phyloP scores from a whole-genome alignment of 306 rosid genomes.

The Heteromeles arbutifolia region DNA sequence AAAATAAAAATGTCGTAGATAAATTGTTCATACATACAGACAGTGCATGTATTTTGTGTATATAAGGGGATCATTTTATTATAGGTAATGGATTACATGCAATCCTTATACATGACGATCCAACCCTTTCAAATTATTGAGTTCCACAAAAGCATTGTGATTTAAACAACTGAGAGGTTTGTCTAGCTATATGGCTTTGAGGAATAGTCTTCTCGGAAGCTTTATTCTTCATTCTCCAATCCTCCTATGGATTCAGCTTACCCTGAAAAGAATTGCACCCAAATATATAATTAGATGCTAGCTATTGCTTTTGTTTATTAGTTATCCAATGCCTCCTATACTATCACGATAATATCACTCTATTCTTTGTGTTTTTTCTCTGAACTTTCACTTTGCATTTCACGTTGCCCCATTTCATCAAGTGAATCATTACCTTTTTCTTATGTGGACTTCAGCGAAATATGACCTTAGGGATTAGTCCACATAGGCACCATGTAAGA shows the following conservation, averaged over 20 bases:
- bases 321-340: too few relatives aligned
- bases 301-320: background rate
- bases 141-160: background rate
- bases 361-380: too few relatives aligned
- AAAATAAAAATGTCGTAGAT: too few relatives aligned
- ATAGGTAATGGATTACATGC: background rate
- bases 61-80: background rate
- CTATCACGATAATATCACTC: background rate
- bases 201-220: background rate
- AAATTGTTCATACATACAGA: background rate
- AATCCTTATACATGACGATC: background rate
- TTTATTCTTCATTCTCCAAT: background rate
- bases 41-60: background rate
- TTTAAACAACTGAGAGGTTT: background rate
- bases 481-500: background rate
- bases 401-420: background rate
- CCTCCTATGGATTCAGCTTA: slow-evolving; percentile 12
- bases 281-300: background rate
- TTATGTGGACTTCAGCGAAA: background rate
- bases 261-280: slow-evolving; percentile 32
- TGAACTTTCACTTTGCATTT: too few relatives aligned
- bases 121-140: background rate
- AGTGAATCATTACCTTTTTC: background rate
- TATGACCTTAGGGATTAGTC: background rate
- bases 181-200: background rate